Evolutionary conservation across 176 grass and related monocot genomes (phyloP), one percentile per base, ranked within the genome.

Genomic region (Neostapfia colusana): DNA sequence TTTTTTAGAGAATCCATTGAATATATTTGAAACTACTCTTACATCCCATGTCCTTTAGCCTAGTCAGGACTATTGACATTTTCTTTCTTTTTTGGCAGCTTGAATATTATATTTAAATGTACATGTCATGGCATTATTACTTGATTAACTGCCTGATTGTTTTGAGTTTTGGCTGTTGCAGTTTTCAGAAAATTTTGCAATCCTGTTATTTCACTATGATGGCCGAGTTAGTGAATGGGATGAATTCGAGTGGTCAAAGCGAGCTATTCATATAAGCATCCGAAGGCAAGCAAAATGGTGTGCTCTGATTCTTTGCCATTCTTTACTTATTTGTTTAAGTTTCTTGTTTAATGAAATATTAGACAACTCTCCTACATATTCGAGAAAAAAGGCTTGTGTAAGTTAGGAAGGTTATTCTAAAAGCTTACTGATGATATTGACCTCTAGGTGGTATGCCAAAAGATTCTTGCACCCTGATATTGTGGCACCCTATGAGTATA

Each of bases 401-500:
- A 53, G 21, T 83, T 59, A 20, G 60, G n/a, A 36, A 10, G 26
- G 45, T 3, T 18, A 57, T 69, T 87, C 21, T 83, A 45, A 41
- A 59, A 41, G 11, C 62, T 80, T 27, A 34, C 24, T 69, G 38
- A 63, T 81, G 58, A 34, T 72, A 2, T 59, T 73, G 35, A 61
- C 65, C 72, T 79, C 31, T 70, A 97, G 90, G 90, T 97, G 90
- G 93, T 97, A 91, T 63, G 93, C 90, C 13, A 97, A 97, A 82
- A 87, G 90, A 80, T 97, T 97, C 85, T 77, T 97, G 76, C 93
- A 97, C 65, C 93, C 93, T 85, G 90, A 97, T 79, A 97, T 97
- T 40, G 81, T 97, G 83, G 90, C 88, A 74, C 63, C 85, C 44
- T 97, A 91, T 35, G 93, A 97, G 25, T 97, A 89, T 51, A 79